A percentile compares a stretch with the other conserved stretches of the same genome.
phyloP scores from a whole-genome alignment of 176 grass and related monocot genomes.

The Coix lacrymajobi region DNA sequence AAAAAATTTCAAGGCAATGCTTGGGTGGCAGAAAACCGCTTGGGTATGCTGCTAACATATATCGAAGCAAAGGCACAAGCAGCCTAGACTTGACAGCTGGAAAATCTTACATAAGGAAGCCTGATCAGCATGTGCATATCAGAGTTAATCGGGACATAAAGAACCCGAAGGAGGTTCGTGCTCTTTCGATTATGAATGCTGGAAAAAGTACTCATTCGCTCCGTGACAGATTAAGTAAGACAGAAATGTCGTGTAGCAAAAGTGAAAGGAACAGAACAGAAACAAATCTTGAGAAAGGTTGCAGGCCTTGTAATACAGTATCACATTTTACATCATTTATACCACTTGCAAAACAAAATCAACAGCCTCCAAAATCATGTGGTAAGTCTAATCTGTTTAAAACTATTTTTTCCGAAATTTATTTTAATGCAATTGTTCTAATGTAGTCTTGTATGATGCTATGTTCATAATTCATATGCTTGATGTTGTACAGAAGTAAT shows the following conservation, averaged over 20 bases:
- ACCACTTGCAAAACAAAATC: conserved; percentile 17
- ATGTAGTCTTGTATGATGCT: not conserved
- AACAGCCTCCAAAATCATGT: conserved; percentile 1
- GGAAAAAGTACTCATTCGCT: conserved; percentile 26
- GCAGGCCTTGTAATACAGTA: conserved; percentile 50
- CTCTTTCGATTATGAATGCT: conserved; percentile 32
- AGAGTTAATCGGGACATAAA: conserved; percentile 25
- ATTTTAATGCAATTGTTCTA: not conserved
- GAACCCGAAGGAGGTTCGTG: conserved; percentile 42
- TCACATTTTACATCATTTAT: conserved; percentile 56
- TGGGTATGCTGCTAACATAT: conserved; percentile 20
- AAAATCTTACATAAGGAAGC: conserved; percentile 16
- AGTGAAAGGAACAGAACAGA: conserved; percentile 20
- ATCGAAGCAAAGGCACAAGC: conserved; percentile 21
- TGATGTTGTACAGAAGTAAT: not conserved
- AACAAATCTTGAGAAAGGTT: conserved; percentile 29
- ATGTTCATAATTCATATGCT: not conserved
- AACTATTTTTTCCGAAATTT: conserved; percentile 6
- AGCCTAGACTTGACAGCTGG: not conserved
- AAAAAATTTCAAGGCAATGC: conserved; percentile 4
- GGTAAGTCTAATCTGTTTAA: conserved; percentile 32
- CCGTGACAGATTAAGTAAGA: conserved; percentile 30
- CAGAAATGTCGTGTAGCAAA: conserved; percentile 22
- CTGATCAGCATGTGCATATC: not conserved
- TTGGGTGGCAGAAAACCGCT: conserved; percentile 8